phyloP scores from a whole-genome alignment of 2,329 filamentous ascomycete genomes.

The Aaosphaeria arxii region DNA sequence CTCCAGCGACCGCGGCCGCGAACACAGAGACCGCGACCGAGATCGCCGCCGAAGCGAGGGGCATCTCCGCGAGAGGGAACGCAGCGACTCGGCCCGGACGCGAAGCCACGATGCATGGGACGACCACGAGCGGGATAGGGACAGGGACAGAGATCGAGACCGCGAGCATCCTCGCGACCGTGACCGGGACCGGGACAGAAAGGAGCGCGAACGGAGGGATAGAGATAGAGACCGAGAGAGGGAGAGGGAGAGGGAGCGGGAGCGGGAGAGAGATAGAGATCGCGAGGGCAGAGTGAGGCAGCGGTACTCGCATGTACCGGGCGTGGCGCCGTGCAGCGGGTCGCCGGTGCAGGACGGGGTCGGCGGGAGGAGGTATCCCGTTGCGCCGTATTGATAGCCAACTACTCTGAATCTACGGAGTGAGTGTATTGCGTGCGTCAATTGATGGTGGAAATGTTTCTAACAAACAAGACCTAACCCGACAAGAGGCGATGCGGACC shows the following conservation, averaged over 20 bases:
- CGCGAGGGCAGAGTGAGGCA: conserved; percentile 1
- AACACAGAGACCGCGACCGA: conserved; percentile 6
- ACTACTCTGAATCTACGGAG: too few relatives aligned
- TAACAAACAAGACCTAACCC: too few relatives aligned
- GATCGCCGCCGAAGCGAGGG: not conserved
- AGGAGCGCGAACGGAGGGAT: conserved; percentile 4
- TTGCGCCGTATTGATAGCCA: conserved; percentile 8
- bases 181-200: conserved; percentile 4
- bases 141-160: not conserved
- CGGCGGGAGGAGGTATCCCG: conserved; percentile 30
- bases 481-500: too few relatives aligned
- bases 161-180: not conserved
- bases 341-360: conserved; percentile 25
- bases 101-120: conserved; percentile 26
- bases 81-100: conserved; percentile 12
- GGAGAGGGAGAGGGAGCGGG: not conserved
- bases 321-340: conserved; percentile 3
- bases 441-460: too few relatives aligned
- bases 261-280: conserved; percentile 2
- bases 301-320: conserved; percentile 24
- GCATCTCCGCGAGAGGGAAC: conserved; percentile 1
- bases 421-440: too few relatives aligned
- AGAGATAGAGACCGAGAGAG: conserved; percentile 10
- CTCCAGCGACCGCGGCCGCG: conserved; percentile 6
- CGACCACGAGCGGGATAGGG: conserved; percentile 8